These are phyloP conservation scores for Angomonas ambiguus DNA, from an alignment of 208 protist species.

Conservation along the genomic window DNA sequence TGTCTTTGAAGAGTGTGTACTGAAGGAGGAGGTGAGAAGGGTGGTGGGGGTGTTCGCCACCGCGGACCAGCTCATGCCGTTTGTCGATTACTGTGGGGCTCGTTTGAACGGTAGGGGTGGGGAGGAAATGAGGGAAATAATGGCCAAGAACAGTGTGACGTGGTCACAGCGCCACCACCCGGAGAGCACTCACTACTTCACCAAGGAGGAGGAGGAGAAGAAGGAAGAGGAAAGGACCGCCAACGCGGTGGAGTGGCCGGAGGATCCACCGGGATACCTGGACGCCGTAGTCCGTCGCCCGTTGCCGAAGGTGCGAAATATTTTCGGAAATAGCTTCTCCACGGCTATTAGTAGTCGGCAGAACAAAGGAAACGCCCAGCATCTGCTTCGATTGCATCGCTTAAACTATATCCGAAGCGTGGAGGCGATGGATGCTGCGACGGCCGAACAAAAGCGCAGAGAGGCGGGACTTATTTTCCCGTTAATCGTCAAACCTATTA, in stretches of 20 bases:
- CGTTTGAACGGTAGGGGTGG: conserved; percentile 25
- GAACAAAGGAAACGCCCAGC: conserved; percentile 65
- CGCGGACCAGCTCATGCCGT: conserved; percentile 47
- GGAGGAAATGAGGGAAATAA: conserved; percentile 17
- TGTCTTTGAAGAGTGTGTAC: conserved; percentile 43
- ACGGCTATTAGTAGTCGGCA: conserved; percentile 57
- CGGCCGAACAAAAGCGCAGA: conserved; percentile 21
- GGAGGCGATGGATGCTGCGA: conserved; percentile 22
- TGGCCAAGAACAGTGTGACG: neutral
- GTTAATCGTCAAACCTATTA: conserved; percentile 82
- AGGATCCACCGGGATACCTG: neutral
- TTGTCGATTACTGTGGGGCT: conserved; percentile 64
- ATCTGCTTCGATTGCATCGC: conserved; percentile 36
- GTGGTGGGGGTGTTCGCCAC: conserved; percentile 55
- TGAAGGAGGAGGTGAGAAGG: conserved; percentile 44
- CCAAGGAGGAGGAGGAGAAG: neutral
- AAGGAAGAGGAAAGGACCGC: neutral
- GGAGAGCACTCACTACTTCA: neutral
- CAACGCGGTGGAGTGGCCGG: neutral
- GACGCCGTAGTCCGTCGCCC: neutral
- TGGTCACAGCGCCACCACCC: neutral
- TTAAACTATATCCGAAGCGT: conserved; percentile 60
- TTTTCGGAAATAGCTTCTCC: conserved; percentile 50
- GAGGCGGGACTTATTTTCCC: conserved; percentile 45
- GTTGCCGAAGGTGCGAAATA: conserved; percentile 8